Percentiles rank a stretch among this genome's conserved stretches.
phyloP scores from a whole-genome alignment of 1,284 basidiomycete genomes.

The Schizopora paradoxa region DNA sequence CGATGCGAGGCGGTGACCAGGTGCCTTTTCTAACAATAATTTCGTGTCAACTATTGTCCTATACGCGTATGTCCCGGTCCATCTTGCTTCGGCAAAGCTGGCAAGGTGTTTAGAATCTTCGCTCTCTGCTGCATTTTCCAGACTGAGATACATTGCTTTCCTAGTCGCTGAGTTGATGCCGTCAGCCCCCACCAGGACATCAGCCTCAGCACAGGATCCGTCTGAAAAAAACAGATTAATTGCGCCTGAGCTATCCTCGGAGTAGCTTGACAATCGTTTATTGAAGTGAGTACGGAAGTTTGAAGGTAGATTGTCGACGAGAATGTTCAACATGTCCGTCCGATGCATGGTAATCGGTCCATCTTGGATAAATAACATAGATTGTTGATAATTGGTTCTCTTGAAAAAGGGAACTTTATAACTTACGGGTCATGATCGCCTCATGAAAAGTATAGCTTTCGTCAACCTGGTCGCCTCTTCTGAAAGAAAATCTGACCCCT shows the following conservation, averaged over 20 bases:
- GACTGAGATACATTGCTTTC: slow-evolving; percentile 29
- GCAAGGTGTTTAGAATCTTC: slow-evolving; percentile 17
- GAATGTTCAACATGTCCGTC: slow-evolving; percentile 30
- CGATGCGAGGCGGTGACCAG: slow-evolving; percentile 31
- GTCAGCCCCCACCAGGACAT: slow-evolving; percentile 41
- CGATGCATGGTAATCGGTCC: slow-evolving; percentile 31
- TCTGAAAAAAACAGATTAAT: slow-evolving; percentile 33
- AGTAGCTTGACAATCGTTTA: slow-evolving; percentile 28
- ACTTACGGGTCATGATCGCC: slow-evolving; percentile 27
- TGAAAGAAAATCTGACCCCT: slow-evolving; percentile 19
- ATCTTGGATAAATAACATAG: slow-evolving; percentile 18
- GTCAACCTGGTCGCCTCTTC: slow-evolving; percentile 26
- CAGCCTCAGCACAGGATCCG: slow-evolving; percentile 31
- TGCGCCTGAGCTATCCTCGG: slow-evolving; percentile 1
- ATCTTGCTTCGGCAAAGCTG: slow-evolving; percentile 30
- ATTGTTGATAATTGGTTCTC: neutral
- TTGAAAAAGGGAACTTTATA: slow-evolving; percentile 7
- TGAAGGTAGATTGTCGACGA: slow-evolving; percentile 26
- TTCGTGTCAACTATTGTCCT: slow-evolving; percentile 32
- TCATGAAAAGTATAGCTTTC: slow-evolving; percentile 26
- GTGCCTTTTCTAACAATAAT: slow-evolving; percentile 30
- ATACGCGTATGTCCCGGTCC: slow-evolving; percentile 41
- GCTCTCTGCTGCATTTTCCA: slow-evolving; percentile 19
- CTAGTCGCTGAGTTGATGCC: slow-evolving; percentile 38
- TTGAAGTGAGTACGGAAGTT: slow-evolving; percentile 29